Conservation (phyloP, 768 basidiomycete genomes). For the Pisolithus orientalis region DNA sequence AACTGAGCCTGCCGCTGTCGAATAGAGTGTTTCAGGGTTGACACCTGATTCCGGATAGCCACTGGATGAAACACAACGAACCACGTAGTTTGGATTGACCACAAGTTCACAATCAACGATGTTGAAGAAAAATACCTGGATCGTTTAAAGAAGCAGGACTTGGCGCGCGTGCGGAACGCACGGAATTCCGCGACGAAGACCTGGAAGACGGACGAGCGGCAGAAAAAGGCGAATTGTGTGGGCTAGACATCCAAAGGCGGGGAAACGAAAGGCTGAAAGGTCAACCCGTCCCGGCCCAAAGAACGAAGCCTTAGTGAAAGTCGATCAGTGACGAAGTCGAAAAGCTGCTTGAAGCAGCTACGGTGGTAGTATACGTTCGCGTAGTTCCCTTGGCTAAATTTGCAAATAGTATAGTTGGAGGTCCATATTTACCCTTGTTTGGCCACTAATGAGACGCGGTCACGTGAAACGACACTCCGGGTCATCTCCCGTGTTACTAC, state of each 20-base stretch:
- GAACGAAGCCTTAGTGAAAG: constrained; percentile 4
- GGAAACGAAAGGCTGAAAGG: constrained; percentile 21
- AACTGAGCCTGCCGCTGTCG: constrained; percentile 80
- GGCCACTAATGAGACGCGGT: no score
- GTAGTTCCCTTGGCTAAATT: no score
- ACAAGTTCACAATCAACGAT: constrained; percentile 15
- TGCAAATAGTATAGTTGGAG: no score
- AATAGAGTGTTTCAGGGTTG: constrained; percentile 75
- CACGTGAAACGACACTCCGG: no score
- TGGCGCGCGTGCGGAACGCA: constrained; percentile 43
- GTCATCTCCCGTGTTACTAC: background rate
- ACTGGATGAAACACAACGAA: constrained; percentile 41
- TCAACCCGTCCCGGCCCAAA: constrained; percentile 12
- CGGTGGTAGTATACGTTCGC: no score
- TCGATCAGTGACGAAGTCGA: background rate
- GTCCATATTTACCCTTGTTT: no score
- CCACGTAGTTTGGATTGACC: constrained; percentile 16
- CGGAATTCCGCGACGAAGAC: constrained; percentile 44
- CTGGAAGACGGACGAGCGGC: constrained; percentile 35
- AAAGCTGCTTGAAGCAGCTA: no score
- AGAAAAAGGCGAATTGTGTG: constrained; percentile 27
- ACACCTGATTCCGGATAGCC: constrained; percentile 72
- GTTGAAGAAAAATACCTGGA: constrained; percentile 45
- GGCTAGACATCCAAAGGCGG: constrained; percentile 28
- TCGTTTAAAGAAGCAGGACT: constrained; percentile 58